Base-by-base conservation (phyloP, 2,329 filamentous ascomycete species). In the Aspergillus ustus region DNA sequence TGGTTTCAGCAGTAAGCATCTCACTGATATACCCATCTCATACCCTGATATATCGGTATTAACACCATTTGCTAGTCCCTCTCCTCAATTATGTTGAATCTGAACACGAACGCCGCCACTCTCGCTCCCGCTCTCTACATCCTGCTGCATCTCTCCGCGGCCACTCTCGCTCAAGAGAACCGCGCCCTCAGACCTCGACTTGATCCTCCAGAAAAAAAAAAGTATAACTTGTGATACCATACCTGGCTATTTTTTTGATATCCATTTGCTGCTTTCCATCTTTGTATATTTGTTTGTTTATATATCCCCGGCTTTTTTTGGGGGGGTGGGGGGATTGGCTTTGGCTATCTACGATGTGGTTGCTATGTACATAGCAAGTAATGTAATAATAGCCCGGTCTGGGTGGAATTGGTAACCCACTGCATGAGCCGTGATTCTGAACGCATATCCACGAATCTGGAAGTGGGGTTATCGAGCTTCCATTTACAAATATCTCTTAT, bases 1-100 rank as follows among this genome's bases (percentile, higher is more conserved):
- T 70, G 81, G 79, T 53, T 80, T 83, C 59, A 80, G 76, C 65
- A 80, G 80, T 81, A 75, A 74, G 79, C 25, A 3, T 77, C 55
- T 44, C 17, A 19, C 53, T 6, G 20, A 9, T 51, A 17, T 44
- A 25, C 43, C 28, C 2, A 17, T 20, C 5, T 15, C 8, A 15
- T 40, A 25, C n/a, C n/a, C n/a, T 53, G 13, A 52, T 13, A n/a
- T 8, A 31, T n/a, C n/a, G n/a, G 49, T 8, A 54, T 61, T 28
- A 52, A 57, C 65, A 28, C 64, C 40, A n/a, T 50, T 17, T 22
- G 8, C 28, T 51, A 71, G 69, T 71, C 57, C 69, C 69, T 20
- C 53, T 66, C 8, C 57, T 71, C 46, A 57, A 57, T 13, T 64
- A 63, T 44, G 57, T 61, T 20, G 54, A 59, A 31, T 53, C 60